phyloP scores from a whole-genome alignment of 129 eudicot genomes.

The Tagetes patula region DNA sequence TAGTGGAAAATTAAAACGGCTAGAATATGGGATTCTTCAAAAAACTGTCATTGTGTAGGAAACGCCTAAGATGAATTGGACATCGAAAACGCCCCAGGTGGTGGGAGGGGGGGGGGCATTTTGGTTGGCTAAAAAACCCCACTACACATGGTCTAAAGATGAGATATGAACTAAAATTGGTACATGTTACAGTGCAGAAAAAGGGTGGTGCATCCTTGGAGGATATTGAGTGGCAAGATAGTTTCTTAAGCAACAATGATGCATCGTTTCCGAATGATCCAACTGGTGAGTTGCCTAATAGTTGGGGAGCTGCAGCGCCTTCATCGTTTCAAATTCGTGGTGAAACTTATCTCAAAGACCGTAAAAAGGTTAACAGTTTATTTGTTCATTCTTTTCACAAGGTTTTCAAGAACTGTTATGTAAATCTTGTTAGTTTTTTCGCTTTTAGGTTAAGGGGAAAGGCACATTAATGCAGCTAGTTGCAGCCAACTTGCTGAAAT shows the following conservation, averaged over 20 bases:
- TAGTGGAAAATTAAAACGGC: too few species aligned
- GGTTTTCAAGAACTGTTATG: background rate
- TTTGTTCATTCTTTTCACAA: conserved; percentile 1
- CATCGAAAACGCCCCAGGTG: too few species aligned
- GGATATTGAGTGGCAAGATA: conserved; percentile 56
- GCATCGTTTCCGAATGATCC: conserved; percentile 68
- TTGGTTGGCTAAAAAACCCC: too few species aligned
- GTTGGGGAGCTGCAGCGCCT: conserved; percentile 65
- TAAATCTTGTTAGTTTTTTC: background rate
- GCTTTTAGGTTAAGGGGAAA: conserved; percentile 47
- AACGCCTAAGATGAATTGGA: too few species aligned
- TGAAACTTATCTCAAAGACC: conserved; percentile 56
- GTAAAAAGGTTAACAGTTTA: conserved; percentile 48
- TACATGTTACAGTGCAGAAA: conserved; percentile 53
- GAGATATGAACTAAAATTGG: background rate
- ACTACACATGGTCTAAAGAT: background rate
- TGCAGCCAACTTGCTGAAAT: conserved; percentile 63
- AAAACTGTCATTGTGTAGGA: too few species aligned
- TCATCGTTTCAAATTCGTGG: conserved; percentile 60
- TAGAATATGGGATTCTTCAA: too few species aligned
- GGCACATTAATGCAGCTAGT: conserved; percentile 62
- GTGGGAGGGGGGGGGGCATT: too few species aligned
- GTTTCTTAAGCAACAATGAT: conserved; percentile 47
- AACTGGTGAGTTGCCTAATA: conserved; percentile 49
- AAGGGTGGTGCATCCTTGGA: conserved; percentile 53